These are phyloP conservation scores for Kodamaea kaohsiungensis DNA, from an alignment of 805 yeast species.

Conservation along the genomic window DNA sequence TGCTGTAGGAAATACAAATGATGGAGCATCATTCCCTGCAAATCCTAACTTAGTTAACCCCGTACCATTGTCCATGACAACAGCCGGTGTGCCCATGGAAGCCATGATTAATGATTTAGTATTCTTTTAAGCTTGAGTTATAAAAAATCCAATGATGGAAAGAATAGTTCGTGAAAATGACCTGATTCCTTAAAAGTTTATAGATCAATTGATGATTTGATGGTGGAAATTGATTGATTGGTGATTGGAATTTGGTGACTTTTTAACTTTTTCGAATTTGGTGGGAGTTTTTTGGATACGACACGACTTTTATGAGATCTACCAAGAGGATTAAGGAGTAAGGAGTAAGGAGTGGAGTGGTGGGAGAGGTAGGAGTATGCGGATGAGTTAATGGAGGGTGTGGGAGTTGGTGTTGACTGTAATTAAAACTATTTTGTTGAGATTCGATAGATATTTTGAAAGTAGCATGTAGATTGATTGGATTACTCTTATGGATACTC, in stretches of 20 bases:
- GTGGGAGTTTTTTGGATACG: not conserved
- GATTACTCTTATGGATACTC: too few relatives aligned
- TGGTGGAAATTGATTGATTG: not conserved
- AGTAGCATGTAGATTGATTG: too few relatives aligned
- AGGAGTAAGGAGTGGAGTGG: too few relatives aligned
- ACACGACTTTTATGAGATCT: not conserved
- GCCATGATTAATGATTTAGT: constrained; percentile 41
- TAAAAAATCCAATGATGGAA: not conserved
- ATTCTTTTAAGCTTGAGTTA: not conserved
- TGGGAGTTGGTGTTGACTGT: too few relatives aligned
- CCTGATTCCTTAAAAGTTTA: not conserved
- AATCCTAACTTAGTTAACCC: constrained; percentile 96
- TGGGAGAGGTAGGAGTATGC: too few relatives aligned
- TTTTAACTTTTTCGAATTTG: not conserved
- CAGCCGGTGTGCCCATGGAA: constrained; percentile 80
- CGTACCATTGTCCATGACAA: constrained; percentile 98
- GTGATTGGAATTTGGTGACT: not conserved
- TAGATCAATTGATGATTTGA: not conserved
- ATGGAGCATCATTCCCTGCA: constrained; percentile 98
- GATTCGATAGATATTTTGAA: too few relatives aligned
- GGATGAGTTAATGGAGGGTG: too few relatives aligned
- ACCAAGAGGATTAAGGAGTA: not conserved
- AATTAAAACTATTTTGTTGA: too few relatives aligned
- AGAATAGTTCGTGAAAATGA: not conserved
- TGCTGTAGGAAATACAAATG: constrained; percentile 96